Base-by-base conservation (phyloP, 2,329 filamentous ascomycete genomes). In the Sporothrix luriei region DNA sequence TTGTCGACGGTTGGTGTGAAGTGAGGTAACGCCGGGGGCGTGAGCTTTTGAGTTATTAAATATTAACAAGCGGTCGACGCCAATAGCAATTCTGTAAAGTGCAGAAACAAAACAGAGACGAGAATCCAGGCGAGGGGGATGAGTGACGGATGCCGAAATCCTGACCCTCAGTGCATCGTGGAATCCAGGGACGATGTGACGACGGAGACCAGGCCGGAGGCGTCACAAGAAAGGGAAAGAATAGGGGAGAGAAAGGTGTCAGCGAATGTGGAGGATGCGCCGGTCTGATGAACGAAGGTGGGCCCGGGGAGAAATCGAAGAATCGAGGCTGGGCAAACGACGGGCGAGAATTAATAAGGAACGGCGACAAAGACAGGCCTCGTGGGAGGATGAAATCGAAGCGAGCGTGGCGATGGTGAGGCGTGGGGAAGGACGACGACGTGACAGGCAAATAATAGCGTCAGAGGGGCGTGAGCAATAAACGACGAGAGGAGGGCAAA, bases 151-250 rank as follows among this genome's bases (percentile, higher is more conserved):
- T 14, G 54, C 55, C 54, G 66, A 54, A 51, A 61, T 33, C 29
- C 14, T 62, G 55, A 57, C 43, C 54, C 24, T 69, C 49, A 69
- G 48, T 54, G 38, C 57, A 69, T 69, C 57, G 48, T 65, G 55
- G 26, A 33, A 65, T 64, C 26, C 14, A 48, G 57, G 57, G 48
- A 54, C 24, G 57, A 55, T 19, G 52, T 64, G 33, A 55, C n/a
- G 33, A 64, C 43, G 14, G 33, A 64, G 48, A 49, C 48, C 11
- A 46, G 57, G n/a, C 57, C 38, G 57, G n/a, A 57, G 40, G 49
- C 24, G 38, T 52, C 57, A 40, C 6, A 16, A 16, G 43, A 29
- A 52, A 40, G n/a, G 26, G 33, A 38, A 43, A 55, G 33, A 24
- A 24, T 40, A 61, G 61, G 40, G 40, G 66, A 68, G 24, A 16